Evolutionary conservation across 2,329 filamentous ascomycete species (phyloP).

Genomic region (Mycosphaerella arachidis): DNA sequence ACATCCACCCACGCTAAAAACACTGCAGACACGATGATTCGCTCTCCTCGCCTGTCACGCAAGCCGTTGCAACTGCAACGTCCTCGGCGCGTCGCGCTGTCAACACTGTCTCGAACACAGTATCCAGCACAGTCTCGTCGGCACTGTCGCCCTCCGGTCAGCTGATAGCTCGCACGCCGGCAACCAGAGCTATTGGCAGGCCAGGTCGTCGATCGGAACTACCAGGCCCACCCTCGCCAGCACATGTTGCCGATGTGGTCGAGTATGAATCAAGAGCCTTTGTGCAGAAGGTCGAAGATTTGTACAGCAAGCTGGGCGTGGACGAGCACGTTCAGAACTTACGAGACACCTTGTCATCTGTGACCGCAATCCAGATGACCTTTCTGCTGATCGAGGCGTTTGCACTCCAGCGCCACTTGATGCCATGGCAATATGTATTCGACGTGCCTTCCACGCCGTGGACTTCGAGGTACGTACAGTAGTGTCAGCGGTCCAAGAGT

Average conservation of each 20-base stretch:
- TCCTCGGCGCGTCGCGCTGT: slow-evolving; percentile 14
- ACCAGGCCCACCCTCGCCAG: slow-evolving; percentile 64
- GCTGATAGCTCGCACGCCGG: slow-evolving; percentile 24
- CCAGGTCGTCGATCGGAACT: slow-evolving; percentile 39
- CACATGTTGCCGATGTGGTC: slow-evolving; percentile 69
- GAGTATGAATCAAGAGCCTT: slow-evolving; percentile 66
- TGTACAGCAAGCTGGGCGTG: slow-evolving; percentile 64
- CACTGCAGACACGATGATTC: slow-evolving; percentile 19
- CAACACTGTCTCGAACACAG: slow-evolving; percentile 5
- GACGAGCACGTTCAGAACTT: slow-evolving; percentile 61
- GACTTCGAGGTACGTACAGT: slow-evolving; percentile 22
- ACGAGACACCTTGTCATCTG: slow-evolving; percentile 67
- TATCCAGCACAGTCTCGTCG: slow-evolving; percentile 4
- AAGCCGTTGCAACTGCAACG: slow-evolving; percentile 14
- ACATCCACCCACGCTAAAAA: slow-evolving; percentile 1
- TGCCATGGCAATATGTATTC: slow-evolving; percentile 68
- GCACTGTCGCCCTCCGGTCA: slow-evolving; percentile 18
- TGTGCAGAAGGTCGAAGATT: slow-evolving; percentile 59
- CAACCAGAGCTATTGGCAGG: slow-evolving; percentile 11
- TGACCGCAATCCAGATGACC: slow-evolving; percentile 65
- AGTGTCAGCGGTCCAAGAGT: too few relatives aligned
- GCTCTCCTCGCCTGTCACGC: slow-evolving; percentile 8
- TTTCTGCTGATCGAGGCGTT: slow-evolving; percentile 66
- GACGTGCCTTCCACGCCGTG: slow-evolving; percentile 56
- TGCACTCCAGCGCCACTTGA: slow-evolving; percentile 64